Percentiles rank a stretch among this genome's conserved stretches.
Conservation (phyloP, 148 eudicot genomes). For the Cornus suecica region DNA sequence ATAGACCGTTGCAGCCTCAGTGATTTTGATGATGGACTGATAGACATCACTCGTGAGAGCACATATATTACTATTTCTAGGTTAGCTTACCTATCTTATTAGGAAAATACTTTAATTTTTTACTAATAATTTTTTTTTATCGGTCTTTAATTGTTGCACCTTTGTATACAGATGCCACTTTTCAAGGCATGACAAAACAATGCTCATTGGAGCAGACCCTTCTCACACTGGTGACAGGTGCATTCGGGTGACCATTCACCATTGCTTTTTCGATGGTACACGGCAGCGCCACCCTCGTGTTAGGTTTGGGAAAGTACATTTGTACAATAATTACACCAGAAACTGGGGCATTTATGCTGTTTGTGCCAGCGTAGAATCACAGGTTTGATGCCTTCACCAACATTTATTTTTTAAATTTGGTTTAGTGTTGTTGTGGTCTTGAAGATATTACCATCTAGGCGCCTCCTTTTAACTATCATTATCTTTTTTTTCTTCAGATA, state of each 20-base stretch:
- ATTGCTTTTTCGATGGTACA: conserved; percentile 53
- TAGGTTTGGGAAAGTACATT: conserved; percentile 85
- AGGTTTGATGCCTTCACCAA: conserved; percentile 36
- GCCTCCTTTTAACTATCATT: background rate
- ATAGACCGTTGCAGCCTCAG: conserved; percentile 82
- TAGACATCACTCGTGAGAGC: conserved; percentile 80
- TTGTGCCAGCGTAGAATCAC: conserved; percentile 92
- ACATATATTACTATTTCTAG: conserved; percentile 90
- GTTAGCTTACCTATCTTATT: conserved; percentile 25
- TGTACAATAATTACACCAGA: conserved; percentile 89
- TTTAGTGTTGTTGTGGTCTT: background rate
- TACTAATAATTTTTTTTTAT: background rate
- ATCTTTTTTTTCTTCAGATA: conserved; percentile 39
- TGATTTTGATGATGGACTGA: conserved; percentile 88
- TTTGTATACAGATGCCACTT: conserved; percentile 64
- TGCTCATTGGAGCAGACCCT: conserved; percentile 91
- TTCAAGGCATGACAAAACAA: conserved; percentile 75
- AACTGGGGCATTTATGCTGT: conserved; percentile 93
- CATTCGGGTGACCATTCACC: conserved; percentile 25
- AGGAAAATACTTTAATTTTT: background rate
- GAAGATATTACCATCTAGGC: background rate
- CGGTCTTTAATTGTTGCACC: background rate
- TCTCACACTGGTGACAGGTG: conserved; percentile 28
- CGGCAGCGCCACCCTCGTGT: conserved; percentile 91
- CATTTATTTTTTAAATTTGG: background rate